Percentiles rank a stretch among this genome's conserved stretches.
Evolutionary conservation across 2,329 filamentous ascomycete species (phyloP).

Genomic region (Ophiocordyceps australis): DNA sequence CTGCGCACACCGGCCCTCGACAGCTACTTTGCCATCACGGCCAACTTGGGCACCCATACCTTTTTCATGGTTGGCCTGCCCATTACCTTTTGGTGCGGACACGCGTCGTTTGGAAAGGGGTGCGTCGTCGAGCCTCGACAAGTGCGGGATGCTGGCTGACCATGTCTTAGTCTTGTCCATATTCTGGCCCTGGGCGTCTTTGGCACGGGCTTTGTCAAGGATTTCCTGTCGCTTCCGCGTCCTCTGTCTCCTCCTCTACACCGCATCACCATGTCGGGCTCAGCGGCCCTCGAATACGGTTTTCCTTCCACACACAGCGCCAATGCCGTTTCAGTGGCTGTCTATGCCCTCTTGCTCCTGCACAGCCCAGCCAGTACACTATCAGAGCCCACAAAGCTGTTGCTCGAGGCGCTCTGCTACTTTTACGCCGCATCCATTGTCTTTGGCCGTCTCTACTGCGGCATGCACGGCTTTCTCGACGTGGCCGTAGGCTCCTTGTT

Average conservation of each 20-base stretch:
- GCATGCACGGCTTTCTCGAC: constrained; percentile 96
- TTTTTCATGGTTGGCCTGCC: constrained; percentile 96
- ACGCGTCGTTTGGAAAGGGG: constrained; percentile 71
- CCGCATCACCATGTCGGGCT: constrained; percentile 94
- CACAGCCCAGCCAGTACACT: constrained; percentile 45
- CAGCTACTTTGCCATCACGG: constrained; percentile 91
- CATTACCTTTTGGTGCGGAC: constrained; percentile 92
- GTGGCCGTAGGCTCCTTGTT: constrained; percentile 65
- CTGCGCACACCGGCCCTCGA: constrained; percentile 73
- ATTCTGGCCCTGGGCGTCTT: constrained; percentile 66
- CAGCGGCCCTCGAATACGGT: constrained; percentile 85
- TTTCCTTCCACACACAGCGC: constrained; percentile 96
- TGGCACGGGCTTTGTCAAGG: constrained; percentile 85
- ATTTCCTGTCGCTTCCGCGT: constrained; percentile 79
- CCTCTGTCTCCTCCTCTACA: constrained; percentile 83
- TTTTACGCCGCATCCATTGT: constrained; percentile 82
- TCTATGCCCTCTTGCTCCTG: constrained; percentile 62
- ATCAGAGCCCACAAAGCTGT: constrained; percentile 35
- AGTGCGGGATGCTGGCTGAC: neutral
- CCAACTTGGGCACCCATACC: constrained; percentile 92
- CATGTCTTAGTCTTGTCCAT: constrained; percentile 39
- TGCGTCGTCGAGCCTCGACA: constrained; percentile 24
- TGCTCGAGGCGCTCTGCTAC: constrained; percentile 54
- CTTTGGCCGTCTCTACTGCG: constrained; percentile 83
- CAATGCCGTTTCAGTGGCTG: constrained; percentile 85